These are phyloP conservation scores for Schwanniomyces sp. DNA, from an alignment of 805 yeast genomes.

Conservation along the genomic window DNA sequence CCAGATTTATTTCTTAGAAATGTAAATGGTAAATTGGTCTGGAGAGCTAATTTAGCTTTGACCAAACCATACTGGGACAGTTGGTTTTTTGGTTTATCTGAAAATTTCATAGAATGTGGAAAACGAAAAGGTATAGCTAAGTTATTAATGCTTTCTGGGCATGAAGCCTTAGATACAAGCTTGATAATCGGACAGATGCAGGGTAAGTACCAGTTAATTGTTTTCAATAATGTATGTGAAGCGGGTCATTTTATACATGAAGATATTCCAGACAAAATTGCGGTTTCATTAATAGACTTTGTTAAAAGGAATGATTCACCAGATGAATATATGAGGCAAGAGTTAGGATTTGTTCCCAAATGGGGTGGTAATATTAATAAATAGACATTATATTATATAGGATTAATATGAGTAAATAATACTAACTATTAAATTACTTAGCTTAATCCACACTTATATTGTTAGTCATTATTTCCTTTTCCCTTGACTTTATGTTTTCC, in stretches of 20 bases:
- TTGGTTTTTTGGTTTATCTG: conserved; percentile 79
- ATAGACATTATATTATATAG: conserved; percentile 5
- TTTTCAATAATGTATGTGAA: conserved; percentile 52
- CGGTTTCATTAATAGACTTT: conserved; percentile 52
- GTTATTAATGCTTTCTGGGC: conserved; percentile 79
- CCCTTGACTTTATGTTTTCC: conserved; percentile 47
- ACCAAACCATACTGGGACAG: conserved; percentile 74
- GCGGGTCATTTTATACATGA: conserved; percentile 96
- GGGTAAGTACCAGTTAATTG: conserved; percentile 88
- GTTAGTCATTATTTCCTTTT: conserved; percentile 21
- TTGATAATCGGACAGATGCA: conserved; percentile 97
- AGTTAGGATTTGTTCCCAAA: conserved; percentile 30
- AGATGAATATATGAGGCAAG: conserved; percentile 26
- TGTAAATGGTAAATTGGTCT: conserved; percentile 27
- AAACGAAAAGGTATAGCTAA: conserved; percentile 48
- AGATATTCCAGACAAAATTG: conserved; percentile 73
- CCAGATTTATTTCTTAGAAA: conserved; percentile 56
- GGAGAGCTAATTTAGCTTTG: conserved; percentile 64
- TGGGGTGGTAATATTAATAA: conserved; percentile 37
- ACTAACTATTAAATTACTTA: background rate
- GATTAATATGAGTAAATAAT: background rate
- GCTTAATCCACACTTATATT: conserved; percentile 47
- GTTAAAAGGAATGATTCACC: conserved; percentile 45
- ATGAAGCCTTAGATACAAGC: conserved; percentile 81
- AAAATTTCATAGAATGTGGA: conserved; percentile 38